Evolutionary conservation across 352 stramenopile species (phyloP).

Genomic region (Pythium apleroticum): DNA sequence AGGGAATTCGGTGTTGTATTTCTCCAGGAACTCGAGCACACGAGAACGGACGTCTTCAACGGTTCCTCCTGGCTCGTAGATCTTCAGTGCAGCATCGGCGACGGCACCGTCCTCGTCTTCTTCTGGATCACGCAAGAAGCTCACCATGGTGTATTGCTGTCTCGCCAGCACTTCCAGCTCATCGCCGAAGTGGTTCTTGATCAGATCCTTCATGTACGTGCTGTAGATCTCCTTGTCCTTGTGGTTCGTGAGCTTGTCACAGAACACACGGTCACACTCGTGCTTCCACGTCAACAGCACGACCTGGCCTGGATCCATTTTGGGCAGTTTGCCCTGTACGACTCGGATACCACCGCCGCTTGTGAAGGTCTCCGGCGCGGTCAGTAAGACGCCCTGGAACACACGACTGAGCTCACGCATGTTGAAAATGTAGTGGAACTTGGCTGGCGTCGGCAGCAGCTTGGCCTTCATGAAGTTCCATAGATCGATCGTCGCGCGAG

Average conservation of each 20-base stretch:
- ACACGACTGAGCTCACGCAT: constrained; percentile 98
- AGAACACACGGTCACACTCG: constrained; percentile 97
- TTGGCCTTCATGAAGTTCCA: constrained; percentile 98
- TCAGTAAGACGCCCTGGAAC: constrained; percentile 97
- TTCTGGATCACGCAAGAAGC: constrained; percentile 96
- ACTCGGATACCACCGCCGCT: constrained; percentile 86
- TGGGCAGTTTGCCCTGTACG: constrained; percentile 80
- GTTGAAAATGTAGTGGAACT: constrained; percentile 99
- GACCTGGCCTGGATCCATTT: constrained; percentile 91
- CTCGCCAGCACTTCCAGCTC: constrained; percentile 72
- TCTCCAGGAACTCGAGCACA: constrained; percentile 94
- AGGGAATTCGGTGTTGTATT: constrained; percentile 97
- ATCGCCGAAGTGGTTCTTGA: constrained; percentile 90
- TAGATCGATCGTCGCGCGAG: constrained; percentile 94
- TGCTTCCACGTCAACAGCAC: constrained; percentile 97
- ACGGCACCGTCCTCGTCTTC: constrained; percentile 96
- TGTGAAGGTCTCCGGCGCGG: constrained; percentile 93
- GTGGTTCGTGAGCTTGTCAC: constrained; percentile 96
- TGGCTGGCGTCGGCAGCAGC: constrained; percentile 96
- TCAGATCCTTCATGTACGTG: constrained; percentile 90
- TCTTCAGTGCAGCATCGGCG: constrained; percentile 93
- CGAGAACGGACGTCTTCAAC: constrained; percentile 91
- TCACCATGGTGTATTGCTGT: constrained; percentile 94
- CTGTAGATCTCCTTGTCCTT: constrained; percentile 97
- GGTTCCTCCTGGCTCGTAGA: constrained; percentile 96